These are phyloP conservation scores for Fusarium heterosporum DNA, from an alignment of 2,329 filamentous ascomycete species.

Conservation along the genomic window DNA sequence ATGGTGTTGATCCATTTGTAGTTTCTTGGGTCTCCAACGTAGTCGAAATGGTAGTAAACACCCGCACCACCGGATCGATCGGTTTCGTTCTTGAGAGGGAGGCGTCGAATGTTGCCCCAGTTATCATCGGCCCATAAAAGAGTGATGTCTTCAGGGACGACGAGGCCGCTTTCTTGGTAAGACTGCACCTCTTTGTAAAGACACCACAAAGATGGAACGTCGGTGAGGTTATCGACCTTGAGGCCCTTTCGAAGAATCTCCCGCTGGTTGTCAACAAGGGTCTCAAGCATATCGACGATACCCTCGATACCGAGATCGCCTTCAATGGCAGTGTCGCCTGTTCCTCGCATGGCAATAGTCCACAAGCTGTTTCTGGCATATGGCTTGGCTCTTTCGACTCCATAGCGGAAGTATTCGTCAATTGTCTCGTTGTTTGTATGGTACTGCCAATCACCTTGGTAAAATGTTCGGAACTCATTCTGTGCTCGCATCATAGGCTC, in stretches of 20 bases:
- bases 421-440: constrained; percentile 76
- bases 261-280: constrained; percentile 52
- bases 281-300: constrained; percentile 53
- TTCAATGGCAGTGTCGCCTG: constrained; percentile 72
- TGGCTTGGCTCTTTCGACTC: constrained; percentile 71
- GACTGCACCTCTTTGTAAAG: constrained; percentile 75
- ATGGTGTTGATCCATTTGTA: constrained; percentile 70
- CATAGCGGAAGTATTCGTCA: constrained; percentile 75
- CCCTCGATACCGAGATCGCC: constrained; percentile 58
- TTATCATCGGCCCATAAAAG: constrained; percentile 74
- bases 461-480: constrained; percentile 66
- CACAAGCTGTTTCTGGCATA: constrained; percentile 74
- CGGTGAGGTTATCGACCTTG: constrained; percentile 20
- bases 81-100: constrained; percentile 66
- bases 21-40: constrained; percentile 70
- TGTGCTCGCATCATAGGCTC: constrained; percentile 76
- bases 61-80: constrained; percentile 67
- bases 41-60: constrained; percentile 71
- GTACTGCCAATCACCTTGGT: constrained; percentile 75
- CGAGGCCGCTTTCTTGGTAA: constrained; percentile 69
- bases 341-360: constrained; percentile 78
- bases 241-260: constrained; percentile 42
- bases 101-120: constrained; percentile 68
- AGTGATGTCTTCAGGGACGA: constrained; percentile 71
- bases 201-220: constrained; percentile 66